Evolutionary conservation across 495 filamentous ascomycete species (phyloP).

Genomic region (Hamigera avellanea): DNA sequence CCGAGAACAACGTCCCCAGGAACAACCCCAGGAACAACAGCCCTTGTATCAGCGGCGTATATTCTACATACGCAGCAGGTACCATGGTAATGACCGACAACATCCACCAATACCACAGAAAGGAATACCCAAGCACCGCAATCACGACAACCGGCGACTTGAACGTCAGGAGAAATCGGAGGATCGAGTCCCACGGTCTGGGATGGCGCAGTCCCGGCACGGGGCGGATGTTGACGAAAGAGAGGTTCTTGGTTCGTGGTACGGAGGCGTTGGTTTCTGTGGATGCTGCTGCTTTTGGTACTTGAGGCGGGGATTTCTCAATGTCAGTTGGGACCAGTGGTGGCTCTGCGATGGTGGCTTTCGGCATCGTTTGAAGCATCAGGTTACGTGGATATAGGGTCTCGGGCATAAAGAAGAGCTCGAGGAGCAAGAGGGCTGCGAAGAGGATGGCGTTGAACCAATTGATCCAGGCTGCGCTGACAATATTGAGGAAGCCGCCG

Average conservation of each 20-base stretch:
- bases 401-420: constrained; percentile 45
- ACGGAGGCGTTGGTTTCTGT: constrained; percentile 7
- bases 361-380: constrained; percentile 32
- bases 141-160: constrained; percentile 34
- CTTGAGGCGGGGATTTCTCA: constrained; percentile 17
- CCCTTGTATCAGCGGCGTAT: constrained; percentile 43
- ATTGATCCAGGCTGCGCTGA: constrained; percentile 42
- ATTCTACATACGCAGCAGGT: constrained; percentile 43
- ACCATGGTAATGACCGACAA: constrained; percentile 48
- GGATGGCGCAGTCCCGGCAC: constrained; percentile 45
- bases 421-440: constrained; percentile 34
- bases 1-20: constrained; percentile 42
- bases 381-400: constrained; percentile 46
- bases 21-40: constrained; percentile 47
- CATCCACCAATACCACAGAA: constrained; percentile 55
- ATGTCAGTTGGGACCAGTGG: constrained; percentile 6
- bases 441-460: constrained; percentile 51
- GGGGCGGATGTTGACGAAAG: constrained; percentile 36
- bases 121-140: constrained; percentile 39
- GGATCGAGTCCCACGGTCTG: constrained; percentile 35
- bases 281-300: not conserved
- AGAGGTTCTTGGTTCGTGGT: constrained; percentile 34
- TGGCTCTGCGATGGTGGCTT: not conserved
- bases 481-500: constrained; percentile 43
- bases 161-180: constrained; percentile 38